Base-by-base conservation (phyloP, 805 yeast species). In the Kluyveromyces nonfermentans region DNA sequence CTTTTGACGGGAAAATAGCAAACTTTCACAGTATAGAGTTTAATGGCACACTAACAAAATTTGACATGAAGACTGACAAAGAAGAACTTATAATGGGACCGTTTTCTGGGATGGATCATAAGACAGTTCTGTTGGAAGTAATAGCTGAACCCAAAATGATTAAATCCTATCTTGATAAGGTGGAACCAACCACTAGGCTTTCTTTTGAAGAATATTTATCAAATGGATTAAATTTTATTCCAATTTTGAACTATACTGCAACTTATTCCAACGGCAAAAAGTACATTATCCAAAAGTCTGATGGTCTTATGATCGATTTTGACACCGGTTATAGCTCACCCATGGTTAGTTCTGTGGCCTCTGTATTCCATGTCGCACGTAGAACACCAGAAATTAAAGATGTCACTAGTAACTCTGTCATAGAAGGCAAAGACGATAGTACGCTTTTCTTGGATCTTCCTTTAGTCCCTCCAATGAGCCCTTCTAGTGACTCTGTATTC, bases 391-490 rank as follows among this genome's bases (percentile, higher is more conserved):
- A n/a, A 9, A 22, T 18, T 10, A 22, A 19, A 10, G 16, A 9
- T 15, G 25, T 16, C 20, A n/a, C 18, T 7, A 19, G 17, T 15
- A 15, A 10, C 4, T 33, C 41, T 17, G 12, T 17, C 9, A 17
- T 40, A 8, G 15, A 25, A 18, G 39, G 32, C n/a, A 21, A 19
- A 15, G 37, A 28, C 17, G 40, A 38, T 5, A 40, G 35, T 7
- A 47, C 47, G n/a, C 38, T 39, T 14, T 38, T 28, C n/a, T 33
- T 46, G 15, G 51, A 51, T n/a, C 25, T 51, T 10, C 35, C 50
- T 10, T 38, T 51, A 16, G 49, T 50, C 7, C 50, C 55, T 7
- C 53, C 52, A n/a, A 34, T 50, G 38, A 40, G 50, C 4, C 46
- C 49, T 7, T 42, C 50, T 32, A 45, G 48, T 16, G 55, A 51